Base-by-base conservation (phyloP, 2,329 filamentous ascomycete genomes). In the Fusarium zealandicum region DNA sequence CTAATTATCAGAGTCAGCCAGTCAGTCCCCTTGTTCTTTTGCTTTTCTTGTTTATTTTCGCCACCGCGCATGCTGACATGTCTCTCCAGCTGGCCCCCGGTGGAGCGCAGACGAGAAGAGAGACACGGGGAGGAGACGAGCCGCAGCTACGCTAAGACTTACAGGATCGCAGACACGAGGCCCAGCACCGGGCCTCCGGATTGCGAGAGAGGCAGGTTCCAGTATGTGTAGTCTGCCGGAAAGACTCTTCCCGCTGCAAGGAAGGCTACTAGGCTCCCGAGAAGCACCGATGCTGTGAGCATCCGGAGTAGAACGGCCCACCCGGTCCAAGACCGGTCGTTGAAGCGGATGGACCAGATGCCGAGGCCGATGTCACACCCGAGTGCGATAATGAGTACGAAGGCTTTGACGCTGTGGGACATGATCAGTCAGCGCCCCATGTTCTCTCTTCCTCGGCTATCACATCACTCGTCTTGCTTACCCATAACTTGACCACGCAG, bases 111-210 rank as follows among this genome's bases (percentile, higher is more conserved):
- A 8, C 22, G 7, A 8, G 22, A 5, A 25, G 22, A 25, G 22
- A 25, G 22, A 8, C 7, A 8, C 11, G 14, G 28, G 27, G 45
- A 27, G 44, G 36, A 22, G 27, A 30, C 20, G 37, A 35, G 20
- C n/a, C 11, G 16, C 14, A 39, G 11, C 3, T 3, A 12, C 4
- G 18, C 27, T 33, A 16, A 4, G 32, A 63, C 70, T 64, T 66
- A 72, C 70, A 72, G 68, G 43, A 72, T 64, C 18, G 70, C 58
- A 67, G 73, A 76, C 16, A 78, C 61, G 42, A 77, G 70, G 41
- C 70, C 58, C 51, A 76, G 70, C 7, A 75, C 69, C 39, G 75
- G 55, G 8, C 66, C 66, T 8, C 69, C 68, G 3, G 73, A 65
- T 31, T 64, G 66, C 16, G 56, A 54, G 6, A 64, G 54, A 33